These are phyloP conservation scores for Asterophora parasitica DNA, from an alignment of 768 basidiomycete species.

Conservation along the genomic window DNA sequence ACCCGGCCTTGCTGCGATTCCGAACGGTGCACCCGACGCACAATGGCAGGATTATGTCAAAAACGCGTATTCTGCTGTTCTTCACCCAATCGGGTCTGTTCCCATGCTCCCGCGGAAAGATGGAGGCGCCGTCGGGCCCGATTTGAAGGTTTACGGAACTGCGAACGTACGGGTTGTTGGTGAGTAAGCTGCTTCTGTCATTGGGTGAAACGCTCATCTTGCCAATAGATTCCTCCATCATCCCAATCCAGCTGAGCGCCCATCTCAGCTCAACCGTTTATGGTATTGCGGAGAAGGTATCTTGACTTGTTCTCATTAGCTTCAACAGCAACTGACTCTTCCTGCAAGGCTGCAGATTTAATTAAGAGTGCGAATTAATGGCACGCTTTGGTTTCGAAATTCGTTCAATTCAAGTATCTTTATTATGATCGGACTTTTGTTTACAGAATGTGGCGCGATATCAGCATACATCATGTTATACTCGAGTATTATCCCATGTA, in stretches of 20 bases:
- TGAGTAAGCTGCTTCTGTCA: background rate
- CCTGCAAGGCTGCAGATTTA: slow-evolving; percentile 11
- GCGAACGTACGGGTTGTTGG: slow-evolving; percentile 13
- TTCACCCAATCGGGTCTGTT: slow-evolving; percentile 14
- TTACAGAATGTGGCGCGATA: too few species aligned
- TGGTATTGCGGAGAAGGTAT: slow-evolving; percentile 15
- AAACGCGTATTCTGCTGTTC: background rate
- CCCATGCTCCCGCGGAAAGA: slow-evolving; percentile 12
- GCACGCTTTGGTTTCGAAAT: too few species aligned
- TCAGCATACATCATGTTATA: too few species aligned
- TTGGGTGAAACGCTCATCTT: background rate
- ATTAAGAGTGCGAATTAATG: background rate
- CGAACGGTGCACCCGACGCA: slow-evolving; percentile 6
- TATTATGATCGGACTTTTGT: too few species aligned
- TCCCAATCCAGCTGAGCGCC: slow-evolving; percentile 14
- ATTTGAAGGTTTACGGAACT: slow-evolving; percentile 13
- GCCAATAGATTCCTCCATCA: slow-evolving; percentile 11
- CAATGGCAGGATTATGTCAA: slow-evolving; percentile 6
- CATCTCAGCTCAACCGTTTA: slow-evolving; percentile 10
- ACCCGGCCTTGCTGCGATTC: slow-evolving; percentile 5
- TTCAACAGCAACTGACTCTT: background rate
- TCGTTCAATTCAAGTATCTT: too few species aligned
- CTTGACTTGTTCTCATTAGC: background rate
- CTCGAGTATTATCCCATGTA: too few species aligned
- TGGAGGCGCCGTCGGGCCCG: slow-evolving; percentile 14